Evolutionary conservation across 495 filamentous ascomycete genomes (phyloP).

Genomic region (Penicillium coffeae): DNA sequence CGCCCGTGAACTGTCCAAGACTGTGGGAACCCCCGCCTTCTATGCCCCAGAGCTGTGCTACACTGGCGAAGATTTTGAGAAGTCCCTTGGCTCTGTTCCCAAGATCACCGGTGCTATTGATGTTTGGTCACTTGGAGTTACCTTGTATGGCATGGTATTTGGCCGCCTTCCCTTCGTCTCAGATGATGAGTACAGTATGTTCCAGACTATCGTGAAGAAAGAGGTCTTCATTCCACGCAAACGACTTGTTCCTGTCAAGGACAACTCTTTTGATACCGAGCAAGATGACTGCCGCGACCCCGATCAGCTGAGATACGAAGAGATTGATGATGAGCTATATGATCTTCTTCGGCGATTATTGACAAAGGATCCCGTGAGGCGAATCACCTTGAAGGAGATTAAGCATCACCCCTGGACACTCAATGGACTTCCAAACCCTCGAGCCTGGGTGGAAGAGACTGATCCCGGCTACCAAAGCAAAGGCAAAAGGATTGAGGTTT

Average conservation of each 20-base stretch:
- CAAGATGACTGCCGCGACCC: slow-evolving; percentile 50
- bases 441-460: slow-evolving; percentile 86
- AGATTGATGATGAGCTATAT: slow-evolving; percentile 73
- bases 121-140: slow-evolving; percentile 95
- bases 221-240: slow-evolving; percentile 81
- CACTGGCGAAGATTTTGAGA: slow-evolving; percentile 52
- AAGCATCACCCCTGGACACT: slow-evolving; percentile 96
- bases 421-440: slow-evolving; percentile 68
- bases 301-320: slow-evolving; percentile 76
- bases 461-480: slow-evolving; percentile 78
- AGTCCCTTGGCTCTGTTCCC: slow-evolving; percentile 37
- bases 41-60: slow-evolving; percentile 98
- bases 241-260: slow-evolving; percentile 70
- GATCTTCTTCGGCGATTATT: slow-evolving; percentile 81
- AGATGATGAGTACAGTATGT: slow-evolving; percentile 85
- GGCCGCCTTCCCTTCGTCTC: slow-evolving; percentile 90
- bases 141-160: slow-evolving; percentile 90
- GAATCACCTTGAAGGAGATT: slow-evolving; percentile 87
- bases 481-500: slow-evolving; percentile 88
- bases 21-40: slow-evolving; percentile 94
- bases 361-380: slow-evolving; percentile 79
- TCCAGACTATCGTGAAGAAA: slow-evolving; percentile 82
- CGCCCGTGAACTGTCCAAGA: slow-evolving; percentile 92
- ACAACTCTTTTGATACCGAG: slow-evolving; percentile 46
- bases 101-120: slow-evolving; percentile 76